Percentiles rank a stretch among this genome's conserved stretches.
Conservation (phyloP, 1,284 basidiomycete species). For the Macrocystidia cucumis region DNA sequence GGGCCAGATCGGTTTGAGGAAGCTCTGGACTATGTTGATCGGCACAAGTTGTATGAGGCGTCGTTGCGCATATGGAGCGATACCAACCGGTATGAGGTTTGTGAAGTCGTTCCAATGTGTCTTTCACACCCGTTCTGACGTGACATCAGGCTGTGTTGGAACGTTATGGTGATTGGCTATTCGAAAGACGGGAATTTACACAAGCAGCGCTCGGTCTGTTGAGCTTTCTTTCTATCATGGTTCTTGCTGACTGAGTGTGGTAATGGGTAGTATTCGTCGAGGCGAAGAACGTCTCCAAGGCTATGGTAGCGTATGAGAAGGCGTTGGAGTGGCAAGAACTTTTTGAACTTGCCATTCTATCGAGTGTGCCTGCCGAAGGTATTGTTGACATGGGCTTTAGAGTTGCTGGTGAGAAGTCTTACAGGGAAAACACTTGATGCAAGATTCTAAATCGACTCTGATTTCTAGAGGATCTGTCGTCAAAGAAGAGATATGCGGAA, state of each 20-base stretch:
- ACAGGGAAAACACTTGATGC: conserved; percentile 1
- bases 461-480: conserved; percentile 65
- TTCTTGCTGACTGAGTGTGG: conserved; percentile 2
- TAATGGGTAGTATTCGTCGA: conserved; percentile 61
- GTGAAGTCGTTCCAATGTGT: conserved; percentile 16
- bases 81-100: conserved; percentile 56
- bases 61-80: conserved; percentile 71
- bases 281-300: conserved; percentile 56
- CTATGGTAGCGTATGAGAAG: conserved; percentile 81
- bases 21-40: conserved; percentile 74
- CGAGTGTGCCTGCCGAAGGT: conserved; percentile 39
- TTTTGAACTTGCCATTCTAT: conserved; percentile 68
- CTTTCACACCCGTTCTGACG: conserved; percentile 3
- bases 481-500: conserved; percentile 75
- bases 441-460: conserved; percentile 3
- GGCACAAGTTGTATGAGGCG: conserved; percentile 69
- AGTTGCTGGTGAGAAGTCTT: conserved; percentile 53
- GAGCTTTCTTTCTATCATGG: background rate
- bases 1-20: conserved; percentile 69
- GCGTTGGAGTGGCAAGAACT: conserved; percentile 87
- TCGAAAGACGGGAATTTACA: conserved; percentile 75
- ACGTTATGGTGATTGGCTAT: conserved; percentile 85
- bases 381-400: conserved; percentile 62
- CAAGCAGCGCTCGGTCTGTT: conserved; percentile 75
- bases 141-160: conserved; percentile 45